Conservation (phyloP, 441 rosid genomes). For the Pelargonium myrrhifolium region DNA sequence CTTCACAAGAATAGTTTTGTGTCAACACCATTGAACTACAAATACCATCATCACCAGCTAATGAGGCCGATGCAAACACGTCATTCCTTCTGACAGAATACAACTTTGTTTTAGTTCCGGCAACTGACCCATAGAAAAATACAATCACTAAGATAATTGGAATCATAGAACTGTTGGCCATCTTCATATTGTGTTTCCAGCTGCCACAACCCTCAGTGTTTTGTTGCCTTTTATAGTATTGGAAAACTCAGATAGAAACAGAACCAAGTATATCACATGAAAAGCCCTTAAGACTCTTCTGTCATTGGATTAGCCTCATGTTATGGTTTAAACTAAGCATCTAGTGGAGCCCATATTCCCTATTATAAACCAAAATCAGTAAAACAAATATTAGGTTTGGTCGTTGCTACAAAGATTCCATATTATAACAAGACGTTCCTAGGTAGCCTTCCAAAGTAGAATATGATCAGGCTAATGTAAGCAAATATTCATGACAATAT, state of each 20-base stretch:
- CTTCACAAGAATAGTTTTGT: constrained; percentile 35
- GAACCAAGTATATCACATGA: constrained; percentile 16
- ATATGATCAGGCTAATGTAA: background rate
- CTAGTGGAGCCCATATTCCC: background rate
- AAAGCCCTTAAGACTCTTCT: too few relatives aligned
- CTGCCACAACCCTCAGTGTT: background rate
- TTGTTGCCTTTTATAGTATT: constrained; percentile 11
- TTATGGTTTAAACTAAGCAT: constrained; percentile 6
- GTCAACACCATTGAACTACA: constrained; percentile 37
- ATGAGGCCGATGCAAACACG: background rate
- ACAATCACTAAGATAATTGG: constrained; percentile 14
- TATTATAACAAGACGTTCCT: background rate
- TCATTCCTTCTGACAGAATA: constrained; percentile 12
- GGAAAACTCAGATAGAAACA: constrained; percentile 15
- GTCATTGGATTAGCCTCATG: background rate
- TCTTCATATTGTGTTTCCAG: constrained; percentile 14
- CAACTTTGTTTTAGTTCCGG: constrained; percentile 24
- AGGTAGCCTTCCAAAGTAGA: background rate
- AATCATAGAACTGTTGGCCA: constrained; percentile 16
- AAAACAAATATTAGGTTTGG: constrained; percentile 4
- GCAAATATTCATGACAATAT: background rate
- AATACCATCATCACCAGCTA: constrained; percentile 22
- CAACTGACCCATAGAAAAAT: constrained; percentile 31
- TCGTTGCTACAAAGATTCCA: constrained; percentile 6
- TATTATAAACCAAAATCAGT: background rate